Base-by-base conservation (phyloP, 208 protist genomes). In the Acanthamoeba culbertsoni region DNA sequence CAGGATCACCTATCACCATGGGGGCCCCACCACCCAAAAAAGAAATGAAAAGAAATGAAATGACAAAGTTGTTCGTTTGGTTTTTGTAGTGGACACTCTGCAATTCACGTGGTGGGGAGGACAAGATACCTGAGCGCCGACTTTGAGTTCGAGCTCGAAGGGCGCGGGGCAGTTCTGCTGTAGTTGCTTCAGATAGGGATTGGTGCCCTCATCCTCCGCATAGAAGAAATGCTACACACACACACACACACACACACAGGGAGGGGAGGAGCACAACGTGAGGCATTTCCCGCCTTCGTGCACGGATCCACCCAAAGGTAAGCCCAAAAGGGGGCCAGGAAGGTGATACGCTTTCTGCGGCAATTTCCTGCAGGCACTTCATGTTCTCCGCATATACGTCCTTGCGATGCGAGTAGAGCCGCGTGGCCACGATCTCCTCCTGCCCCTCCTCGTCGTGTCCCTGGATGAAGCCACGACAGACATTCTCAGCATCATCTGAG, bases 1-100 rank as follows among this genome's bases (percentile, higher is more conserved):
- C 3, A 97, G 55, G 31, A 97, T 97, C 1, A 97, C 96, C 31
- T 97, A 82, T 5, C 1, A 94, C 92, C 6, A 93, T 73, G 43
- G 86, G 93, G 26, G 45, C 20, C 20, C 95, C 95, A 46, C 71
- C 94, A 93, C 97, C n/a, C n/a, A n/a, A n/a, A n/a, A n/a, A n/a
- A n/a, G n/a, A n/a, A n/a, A n/a, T n/a, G n/a, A n/a, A n/a, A n/a
- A n/a, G n/a, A n/a, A n/a, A n/a, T n/a, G n/a, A n/a, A n/a, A n/a
- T n/a, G n/a, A n/a, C n/a, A n/a, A n/a, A n/a, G n/a, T n/a, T n/a
- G n/a, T n/a, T n/a, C n/a, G n/a, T n/a, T n/a, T n/a, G n/a, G n/a
- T n/a, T n/a, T n/a, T n/a, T n/a, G n/a, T n/a, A n/a, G n/a, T n/a
- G n/a, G n/a, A n/a, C n/a, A n/a, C n/a, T n/a, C n/a, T n/a, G n/a